Evolutionary conservation across 1,284 basidiomycete species (phyloP).

Genomic region (Puccinia polysora): DNA sequence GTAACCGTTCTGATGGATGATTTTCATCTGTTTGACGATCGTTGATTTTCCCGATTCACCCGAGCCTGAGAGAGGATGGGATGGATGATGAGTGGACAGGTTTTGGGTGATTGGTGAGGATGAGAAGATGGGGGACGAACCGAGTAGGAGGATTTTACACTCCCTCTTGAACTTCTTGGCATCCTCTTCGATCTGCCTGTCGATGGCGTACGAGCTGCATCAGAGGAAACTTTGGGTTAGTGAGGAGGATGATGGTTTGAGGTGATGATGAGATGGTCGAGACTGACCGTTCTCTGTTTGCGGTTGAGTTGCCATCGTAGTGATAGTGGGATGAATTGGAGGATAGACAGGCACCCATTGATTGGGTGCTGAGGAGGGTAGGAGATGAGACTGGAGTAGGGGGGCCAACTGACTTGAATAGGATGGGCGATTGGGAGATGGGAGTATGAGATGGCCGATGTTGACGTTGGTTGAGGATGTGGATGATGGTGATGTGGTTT

Average conservation of each 20-base stretch:
- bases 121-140: constrained; percentile 57
- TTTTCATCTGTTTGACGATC: constrained; percentile 99
- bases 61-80: constrained; percentile 57
- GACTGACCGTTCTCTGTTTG: constrained; percentile 20
- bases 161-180: constrained; percentile 70
- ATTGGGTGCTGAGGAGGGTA: neutral
- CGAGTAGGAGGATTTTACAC: constrained; percentile 88
- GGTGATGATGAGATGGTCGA: neutral
- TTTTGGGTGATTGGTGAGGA: neutral
- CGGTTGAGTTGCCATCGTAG: constrained; percentile 6
- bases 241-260: constrained; percentile 55
- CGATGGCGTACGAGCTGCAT: constrained; percentile 56
- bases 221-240: constrained; percentile 51
- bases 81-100: neutral
- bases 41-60: constrained; percentile 89
- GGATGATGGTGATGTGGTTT: no score
- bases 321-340: neutral
- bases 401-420: no score
- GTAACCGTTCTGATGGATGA: constrained; percentile 94
- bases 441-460: no score
- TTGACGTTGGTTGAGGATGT: no score
- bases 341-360: constrained; percentile 25
- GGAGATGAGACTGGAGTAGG: neutral
- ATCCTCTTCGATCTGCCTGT: constrained; percentile 60
- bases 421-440: no score